These are phyloP conservation scores for Colletotrichum paranaense DNA, from an alignment of 2,329 filamentous ascomycete species.

Conservation along the genomic window DNA sequence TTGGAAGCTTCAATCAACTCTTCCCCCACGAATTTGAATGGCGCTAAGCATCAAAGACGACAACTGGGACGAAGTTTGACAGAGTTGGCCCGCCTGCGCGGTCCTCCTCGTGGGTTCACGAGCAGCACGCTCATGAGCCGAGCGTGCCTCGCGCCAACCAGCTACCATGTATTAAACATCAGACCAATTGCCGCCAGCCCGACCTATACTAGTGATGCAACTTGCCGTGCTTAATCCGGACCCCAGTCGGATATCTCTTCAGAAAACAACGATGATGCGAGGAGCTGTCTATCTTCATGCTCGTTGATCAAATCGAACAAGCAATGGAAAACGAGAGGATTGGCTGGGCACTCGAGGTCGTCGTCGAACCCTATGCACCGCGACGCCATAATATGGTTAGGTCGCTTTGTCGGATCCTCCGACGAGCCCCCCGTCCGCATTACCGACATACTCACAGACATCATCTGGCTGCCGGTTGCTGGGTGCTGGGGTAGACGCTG, in stretches of 20 bases:
- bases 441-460: slow-evolving; percentile 19
- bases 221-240: slow-evolving; percentile 15
- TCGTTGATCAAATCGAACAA: background rate
- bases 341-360: background rate
- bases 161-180: slow-evolving; percentile 19
- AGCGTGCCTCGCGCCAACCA: slow-evolving; percentile 9
- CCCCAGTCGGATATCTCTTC: background rate
- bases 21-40: too few relatives aligned
- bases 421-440: slow-evolving; percentile 20
- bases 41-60: too few relatives aligned
- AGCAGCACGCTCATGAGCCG: background rate
- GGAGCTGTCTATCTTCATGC: background rate
- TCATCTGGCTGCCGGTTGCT: slow-evolving; percentile 24
- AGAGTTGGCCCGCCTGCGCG: background rate
- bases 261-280: background rate
- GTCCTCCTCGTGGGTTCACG: background rate
- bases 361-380: background rate
- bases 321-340: background rate
- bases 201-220: slow-evolving; percentile 17
- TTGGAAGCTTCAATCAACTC: too few relatives aligned
- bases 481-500: slow-evolving; percentile 31
- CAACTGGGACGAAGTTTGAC: background rate
- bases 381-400: background rate
- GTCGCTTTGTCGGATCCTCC: slow-evolving; percentile 20
- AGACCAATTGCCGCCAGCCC: slow-evolving; percentile 15